phyloP scores from a whole-genome alignment of 2,329 filamentous ascomycete species.

The Colletotrichum orchidophilum region DNA sequence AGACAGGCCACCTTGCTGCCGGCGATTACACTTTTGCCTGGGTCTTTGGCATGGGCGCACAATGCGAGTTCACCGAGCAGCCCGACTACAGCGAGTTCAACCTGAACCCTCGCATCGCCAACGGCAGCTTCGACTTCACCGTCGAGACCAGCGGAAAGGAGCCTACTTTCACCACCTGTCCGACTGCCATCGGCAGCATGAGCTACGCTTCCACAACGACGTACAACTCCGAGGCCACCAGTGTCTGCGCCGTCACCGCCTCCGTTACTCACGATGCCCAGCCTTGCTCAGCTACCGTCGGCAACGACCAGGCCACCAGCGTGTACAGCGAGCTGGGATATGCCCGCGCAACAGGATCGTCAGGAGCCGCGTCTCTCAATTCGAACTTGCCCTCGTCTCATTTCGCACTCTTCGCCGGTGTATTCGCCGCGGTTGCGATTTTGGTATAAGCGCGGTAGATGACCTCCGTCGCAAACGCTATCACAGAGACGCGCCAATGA shows the following conservation, averaged over 20 bases:
- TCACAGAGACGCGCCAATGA: background rate
- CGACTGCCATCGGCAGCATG: slow-evolving; percentile 22
- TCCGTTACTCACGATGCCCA: slow-evolving; percentile 27
- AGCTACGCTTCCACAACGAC: slow-evolving; percentile 32
- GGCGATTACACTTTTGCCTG: slow-evolving; percentile 32
- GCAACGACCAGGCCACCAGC: slow-evolving; percentile 29
- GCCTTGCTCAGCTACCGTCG: slow-evolving; percentile 28
- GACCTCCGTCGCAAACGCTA: background rate
- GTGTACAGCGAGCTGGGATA: slow-evolving; percentile 29
- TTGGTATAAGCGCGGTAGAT: slow-evolving; percentile 10
- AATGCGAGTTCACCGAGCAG: slow-evolving; percentile 31
- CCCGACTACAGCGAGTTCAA: slow-evolving; percentile 31
- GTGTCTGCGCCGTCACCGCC: slow-evolving; percentile 31
- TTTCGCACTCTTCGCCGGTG: slow-evolving; percentile 2
- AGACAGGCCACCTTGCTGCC: slow-evolving; percentile 24
- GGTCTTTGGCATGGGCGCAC: slow-evolving; percentile 27
- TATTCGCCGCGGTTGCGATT: slow-evolving; percentile 8
- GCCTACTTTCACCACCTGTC: slow-evolving; percentile 31
- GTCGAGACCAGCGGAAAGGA: slow-evolving; percentile 23
- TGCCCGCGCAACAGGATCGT: slow-evolving; percentile 22
- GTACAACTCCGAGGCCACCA: slow-evolving; percentile 29
- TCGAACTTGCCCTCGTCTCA: slow-evolving; percentile 3
- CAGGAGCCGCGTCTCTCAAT: slow-evolving; percentile 1
- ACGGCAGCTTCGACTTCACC: slow-evolving; percentile 32
- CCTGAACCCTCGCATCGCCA: slow-evolving; percentile 29